Conservation (phyloP, 1,139 yeast genomes). For the Blastobotrys elegans region DNA sequence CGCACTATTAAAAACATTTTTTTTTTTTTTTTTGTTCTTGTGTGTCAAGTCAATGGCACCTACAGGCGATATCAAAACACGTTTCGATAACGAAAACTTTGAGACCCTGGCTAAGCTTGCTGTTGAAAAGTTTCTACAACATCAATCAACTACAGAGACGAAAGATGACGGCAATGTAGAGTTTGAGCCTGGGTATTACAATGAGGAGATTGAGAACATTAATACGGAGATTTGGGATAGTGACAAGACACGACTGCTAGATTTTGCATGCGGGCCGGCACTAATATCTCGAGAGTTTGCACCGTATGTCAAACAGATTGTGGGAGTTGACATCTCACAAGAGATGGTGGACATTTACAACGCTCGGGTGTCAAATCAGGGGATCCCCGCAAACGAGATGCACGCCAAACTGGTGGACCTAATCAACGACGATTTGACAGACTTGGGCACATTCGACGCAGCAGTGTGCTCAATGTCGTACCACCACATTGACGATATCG, state of each 20-base stretch:
- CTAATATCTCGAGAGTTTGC: slow-evolving; percentile 27
- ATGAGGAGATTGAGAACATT: not conserved
- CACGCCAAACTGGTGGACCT: slow-evolving; percentile 21
- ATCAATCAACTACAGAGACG: not conserved
- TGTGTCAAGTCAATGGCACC: not conserved
- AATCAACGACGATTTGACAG: slow-evolving; percentile 14
- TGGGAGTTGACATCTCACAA: slow-evolving; percentile 31
- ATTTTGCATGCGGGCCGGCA: slow-evolving; percentile 34
- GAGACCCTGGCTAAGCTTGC: slow-evolving; percentile 5
- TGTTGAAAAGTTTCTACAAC: slow-evolving; percentile 3
- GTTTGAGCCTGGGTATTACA: not conserved
- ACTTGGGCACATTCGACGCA: slow-evolving; percentile 23
- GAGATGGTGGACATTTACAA: slow-evolving; percentile 28
- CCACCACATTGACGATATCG: slow-evolving; percentile 30
- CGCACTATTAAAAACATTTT: not conserved
- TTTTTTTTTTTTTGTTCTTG: slow-evolving; percentile 1
- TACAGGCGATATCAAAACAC: not conserved
- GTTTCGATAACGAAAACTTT: slow-evolving; percentile 7
- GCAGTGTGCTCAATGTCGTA: slow-evolving; percentile 29
- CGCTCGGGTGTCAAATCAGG: slow-evolving; percentile 21
- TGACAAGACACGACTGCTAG: slow-evolving; percentile 25
- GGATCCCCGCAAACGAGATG: slow-evolving; percentile 22
- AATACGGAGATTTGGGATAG: slow-evolving; percentile 9
- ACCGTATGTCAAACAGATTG: slow-evolving; percentile 23
- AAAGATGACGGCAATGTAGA: not conserved